A percentile compares a stretch with the other conserved stretches of the same genome.
Evolutionary conservation across 192 early-diverging fungal genomes (phyloP).

Genomic region (Coemansia sp.): DNA sequence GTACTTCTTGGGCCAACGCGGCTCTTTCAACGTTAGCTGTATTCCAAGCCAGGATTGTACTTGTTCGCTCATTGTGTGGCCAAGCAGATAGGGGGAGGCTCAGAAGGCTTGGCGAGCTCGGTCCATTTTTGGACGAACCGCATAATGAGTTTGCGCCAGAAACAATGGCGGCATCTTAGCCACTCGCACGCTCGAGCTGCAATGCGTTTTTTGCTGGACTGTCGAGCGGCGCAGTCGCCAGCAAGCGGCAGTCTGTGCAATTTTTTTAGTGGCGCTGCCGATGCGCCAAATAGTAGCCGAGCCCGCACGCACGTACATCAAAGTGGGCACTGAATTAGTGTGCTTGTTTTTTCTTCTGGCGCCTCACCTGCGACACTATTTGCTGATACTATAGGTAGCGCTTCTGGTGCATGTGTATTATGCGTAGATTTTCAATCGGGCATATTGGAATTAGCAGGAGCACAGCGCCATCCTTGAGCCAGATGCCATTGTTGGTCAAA

Average conservation of each 20-base stretch:
- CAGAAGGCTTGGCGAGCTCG: no score
- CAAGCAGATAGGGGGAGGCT: no score
- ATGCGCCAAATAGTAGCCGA: not conserved
- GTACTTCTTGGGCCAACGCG: not conserved
- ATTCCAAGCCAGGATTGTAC: no score
- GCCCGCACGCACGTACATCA: no score
- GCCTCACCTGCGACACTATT: not conserved
- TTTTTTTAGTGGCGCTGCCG: not conserved
- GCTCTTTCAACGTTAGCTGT: no score
- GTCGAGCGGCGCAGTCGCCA: not conserved
- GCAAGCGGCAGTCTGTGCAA: not conserved
- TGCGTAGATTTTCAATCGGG: constrained; percentile 2
- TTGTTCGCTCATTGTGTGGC: no score
- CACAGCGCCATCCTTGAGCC: not conserved
- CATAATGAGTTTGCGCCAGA: not conserved
- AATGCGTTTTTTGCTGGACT: not conserved
- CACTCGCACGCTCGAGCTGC: not conserved
- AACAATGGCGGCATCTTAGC: not conserved
- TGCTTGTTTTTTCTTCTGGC: not conserved
- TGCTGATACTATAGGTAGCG: not conserved
- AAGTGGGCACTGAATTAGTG: no score
- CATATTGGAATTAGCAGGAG: not conserved
- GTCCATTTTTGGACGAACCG: no score
- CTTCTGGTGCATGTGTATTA: not conserved
- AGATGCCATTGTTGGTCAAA: not conserved